Evolutionary conservation across 176 grass and related monocot species (phyloP).

Genomic region (Rhynchospora pubera): DNA sequence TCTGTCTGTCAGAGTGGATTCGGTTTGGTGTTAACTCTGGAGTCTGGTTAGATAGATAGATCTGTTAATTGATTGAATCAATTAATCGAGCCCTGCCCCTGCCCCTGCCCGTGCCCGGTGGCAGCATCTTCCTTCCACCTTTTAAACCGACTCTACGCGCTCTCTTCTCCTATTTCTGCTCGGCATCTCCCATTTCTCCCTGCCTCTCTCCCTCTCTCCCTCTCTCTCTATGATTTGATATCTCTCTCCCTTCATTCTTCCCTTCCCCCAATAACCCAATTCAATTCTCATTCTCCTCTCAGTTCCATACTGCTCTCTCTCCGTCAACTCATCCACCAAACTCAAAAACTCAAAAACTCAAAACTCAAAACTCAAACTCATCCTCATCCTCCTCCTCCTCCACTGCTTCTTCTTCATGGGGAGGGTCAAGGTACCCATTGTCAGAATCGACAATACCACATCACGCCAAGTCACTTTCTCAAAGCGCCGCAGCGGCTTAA

Average conservation of each 20-base stretch:
- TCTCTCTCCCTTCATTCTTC: background rate
- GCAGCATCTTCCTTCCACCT: background rate
- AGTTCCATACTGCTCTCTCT: background rate
- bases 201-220: background rate
- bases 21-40: background rate
- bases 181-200: background rate
- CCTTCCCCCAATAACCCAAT: no score
- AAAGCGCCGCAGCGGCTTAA: slow-evolving; percentile 64
- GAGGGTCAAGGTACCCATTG: slow-evolving; percentile 68
- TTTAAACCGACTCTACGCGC: slow-evolving; percentile 8
- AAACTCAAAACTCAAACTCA: no score
- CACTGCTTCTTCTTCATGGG: slow-evolving; percentile 28
- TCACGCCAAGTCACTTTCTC: slow-evolving; percentile 83
- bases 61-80: background rate
- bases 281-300: background rate
- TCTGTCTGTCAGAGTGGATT: background rate
- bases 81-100: background rate
- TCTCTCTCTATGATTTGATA: background rate
- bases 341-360: no score
- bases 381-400: background rate
- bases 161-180: background rate
- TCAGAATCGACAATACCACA: slow-evolving; percentile 51
- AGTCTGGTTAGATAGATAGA: no score
- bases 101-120: no score
- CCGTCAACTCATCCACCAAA: background rate